Evolutionary conservation across 2,329 filamentous ascomycete species (phyloP).

Genomic region (Aspergillus fijiensis): DNA sequence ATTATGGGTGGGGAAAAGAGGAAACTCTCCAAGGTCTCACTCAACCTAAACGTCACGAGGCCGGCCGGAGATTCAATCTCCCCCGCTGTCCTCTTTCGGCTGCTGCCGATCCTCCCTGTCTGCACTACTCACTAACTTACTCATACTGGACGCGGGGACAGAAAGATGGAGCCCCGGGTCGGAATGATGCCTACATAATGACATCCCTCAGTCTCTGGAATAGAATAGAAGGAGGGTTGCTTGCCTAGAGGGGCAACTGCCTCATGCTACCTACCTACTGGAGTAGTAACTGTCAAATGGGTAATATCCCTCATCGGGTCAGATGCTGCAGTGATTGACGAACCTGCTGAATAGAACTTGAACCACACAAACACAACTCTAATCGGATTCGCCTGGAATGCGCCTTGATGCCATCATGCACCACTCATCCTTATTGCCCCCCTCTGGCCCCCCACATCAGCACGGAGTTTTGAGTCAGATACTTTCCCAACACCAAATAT

Average conservation of each 20-base stretch:
- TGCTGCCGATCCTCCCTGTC: background rate
- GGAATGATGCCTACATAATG: too few relatives aligned
- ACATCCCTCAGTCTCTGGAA: too few relatives aligned
- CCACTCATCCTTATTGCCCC: background rate
- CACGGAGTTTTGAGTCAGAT: background rate
- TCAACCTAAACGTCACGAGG: background rate
- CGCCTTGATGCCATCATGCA: too few relatives aligned
- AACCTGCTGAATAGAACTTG: background rate
- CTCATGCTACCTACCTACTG: background rate
- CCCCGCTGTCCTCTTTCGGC: background rate
- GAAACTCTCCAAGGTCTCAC: too few relatives aligned
- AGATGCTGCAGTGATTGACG: background rate
- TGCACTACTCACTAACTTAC: too few relatives aligned
- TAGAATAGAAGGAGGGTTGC: background rate
- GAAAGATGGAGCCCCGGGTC: too few relatives aligned
- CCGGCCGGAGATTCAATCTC: background rate
- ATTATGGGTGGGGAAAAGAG: too few relatives aligned
- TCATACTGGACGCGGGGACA: too few relatives aligned
- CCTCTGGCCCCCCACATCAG: background rate
- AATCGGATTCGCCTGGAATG: background rate
- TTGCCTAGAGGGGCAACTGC: background rate
- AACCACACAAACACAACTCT: background rate
- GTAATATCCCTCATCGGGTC: background rate
- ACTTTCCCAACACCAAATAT: background rate
- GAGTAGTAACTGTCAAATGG: background rate